phyloP scores from a whole-genome alignment of 73 alveolate species.

The Tetrahymena elliotti region DNA sequence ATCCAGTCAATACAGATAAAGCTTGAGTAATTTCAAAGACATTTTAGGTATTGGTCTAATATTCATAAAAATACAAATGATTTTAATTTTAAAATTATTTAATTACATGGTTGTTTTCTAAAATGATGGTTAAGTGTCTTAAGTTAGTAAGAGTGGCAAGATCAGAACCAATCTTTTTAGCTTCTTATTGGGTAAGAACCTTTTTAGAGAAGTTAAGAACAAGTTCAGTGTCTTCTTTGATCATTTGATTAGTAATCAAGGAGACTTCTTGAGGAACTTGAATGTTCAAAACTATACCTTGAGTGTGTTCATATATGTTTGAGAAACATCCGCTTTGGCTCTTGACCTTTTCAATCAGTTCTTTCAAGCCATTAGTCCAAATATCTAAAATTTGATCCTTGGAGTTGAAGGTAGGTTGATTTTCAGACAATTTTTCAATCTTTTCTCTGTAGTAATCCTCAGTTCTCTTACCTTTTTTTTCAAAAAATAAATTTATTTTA shows the following conservation, averaged over 20 bases:
- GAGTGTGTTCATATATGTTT: neutral
- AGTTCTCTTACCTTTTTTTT: neutral
- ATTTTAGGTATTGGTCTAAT: neutral
- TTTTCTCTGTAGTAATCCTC: neutral
- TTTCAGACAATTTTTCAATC: neutral
- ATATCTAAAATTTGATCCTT: neutral
- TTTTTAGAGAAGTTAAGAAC: neutral
- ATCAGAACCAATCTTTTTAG: neutral
- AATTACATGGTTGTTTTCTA: neutral
- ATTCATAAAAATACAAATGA: neutral
- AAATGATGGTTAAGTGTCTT: neutral
- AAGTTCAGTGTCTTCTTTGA: neutral
- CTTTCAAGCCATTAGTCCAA: neutral
- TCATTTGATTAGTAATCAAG: neutral
- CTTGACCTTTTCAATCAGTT: neutral
- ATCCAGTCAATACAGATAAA: neutral
- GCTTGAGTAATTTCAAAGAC: neutral
- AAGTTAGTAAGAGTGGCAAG: neutral
- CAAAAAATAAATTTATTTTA: neutral
- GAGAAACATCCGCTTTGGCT: neutral
- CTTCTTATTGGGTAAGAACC: neutral
- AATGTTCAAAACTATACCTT: neutral
- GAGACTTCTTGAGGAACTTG: neutral
- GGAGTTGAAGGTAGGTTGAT: neutral
- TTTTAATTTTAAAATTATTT: neutral